Evolutionary conservation across 2,329 filamentous ascomycete species (phyloP), one percentile per base, ranked within the genome.

Genomic region (Tricladium varicosporioides): DNA sequence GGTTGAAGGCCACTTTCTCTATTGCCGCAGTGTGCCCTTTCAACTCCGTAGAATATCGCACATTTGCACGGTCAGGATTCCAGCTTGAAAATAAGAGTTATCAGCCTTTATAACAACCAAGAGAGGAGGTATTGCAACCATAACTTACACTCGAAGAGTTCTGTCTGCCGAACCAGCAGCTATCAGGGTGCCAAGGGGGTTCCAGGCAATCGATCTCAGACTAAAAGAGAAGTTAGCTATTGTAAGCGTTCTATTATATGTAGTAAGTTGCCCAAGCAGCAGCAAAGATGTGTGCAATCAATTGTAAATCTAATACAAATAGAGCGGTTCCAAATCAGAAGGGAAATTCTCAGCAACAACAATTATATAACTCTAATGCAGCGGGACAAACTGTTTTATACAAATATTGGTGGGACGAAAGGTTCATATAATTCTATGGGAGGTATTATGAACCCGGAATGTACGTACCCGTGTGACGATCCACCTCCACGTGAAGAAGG

Each of bases 201-300:
- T 96, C 93, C 93, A 97, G 42, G 89, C 87, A 63, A 97, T 86
- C 1, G 88, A 87, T 43, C 89, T 85, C 56, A 95, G 80, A 61
- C 87, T 91, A 43, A 42, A 8, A 22, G 31, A n/a, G 11, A 42
- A 13, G 22, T 45, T 18, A 40, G 27, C 18, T 14, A 9, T 33
- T 13, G 14, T 36, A 13, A 8, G 4, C 3, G 4, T n/a, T 16
- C n/a, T 22, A 46, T 2, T 43, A 14, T 14, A 43, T n/a, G n/a
- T n/a, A n/a, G n/a, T n/a, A n/a, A n/a, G n/a, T n/a, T n/a, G n/a
- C n/a, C n/a, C n/a, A n/a, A n/a, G n/a, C n/a, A n/a, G n/a, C n/a
- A n/a, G n/a, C n/a, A n/a, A n/a, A n/a, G n/a, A n/a, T n/a, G n/a
- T n/a, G n/a, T n/a, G n/a, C n/a, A n/a, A n/a, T n/a, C n/a, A n/a